Evolutionary conservation across 2,329 filamentous ascomycete genomes (phyloP), one percentile per base, ranked within the genome.

Genomic region (Cordyceps fumosorosea): DNA sequence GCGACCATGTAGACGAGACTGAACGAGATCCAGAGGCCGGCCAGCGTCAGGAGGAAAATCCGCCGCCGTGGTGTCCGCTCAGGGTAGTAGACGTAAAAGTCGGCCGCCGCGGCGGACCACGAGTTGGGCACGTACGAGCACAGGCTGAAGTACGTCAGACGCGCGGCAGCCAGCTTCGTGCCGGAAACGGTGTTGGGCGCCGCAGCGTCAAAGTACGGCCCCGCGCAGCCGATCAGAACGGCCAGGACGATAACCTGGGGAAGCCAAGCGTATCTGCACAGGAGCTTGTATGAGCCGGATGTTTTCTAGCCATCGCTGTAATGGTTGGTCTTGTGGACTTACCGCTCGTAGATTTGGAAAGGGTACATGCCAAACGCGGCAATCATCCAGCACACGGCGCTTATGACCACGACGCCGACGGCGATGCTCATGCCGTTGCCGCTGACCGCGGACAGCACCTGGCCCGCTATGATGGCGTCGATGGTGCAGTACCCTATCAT

Each of bases 31-130:
- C 89, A 83, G 16, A 95, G 78, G 11, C 90, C 90, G 26, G 77
- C 71, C 72, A 86, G 90, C 34, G 89, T 89, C 70, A 85, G 86
- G 64, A 83, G 68, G 74, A 93, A 93, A 64, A 92, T 79, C 64
- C 85, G 85, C 48, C 72, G 72, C 24, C 84, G 81, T 34, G 82
- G 82, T 47, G 85, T 84, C 26, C 75, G 79, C 3, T 80, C 77
- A 0, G 89, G 89, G 68, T 92, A 89, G 74, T 93, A 93, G 56
- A 91, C 88, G 24, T 88, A 91, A 73, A 92, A 93, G 70, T 93
- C 90, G 10, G 89, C 87, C 0, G 89, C 89, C 64, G 87, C 89
- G 7, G 83, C 83, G 1, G 87, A 85, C 89, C 90, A 95, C 0
- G 71, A 72, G 44, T 72, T 72, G 22, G 72, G 70, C 5, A 72